Conservation (phyloP, 495 filamentous ascomycete genomes). For the Glonium stellatum region DNA sequence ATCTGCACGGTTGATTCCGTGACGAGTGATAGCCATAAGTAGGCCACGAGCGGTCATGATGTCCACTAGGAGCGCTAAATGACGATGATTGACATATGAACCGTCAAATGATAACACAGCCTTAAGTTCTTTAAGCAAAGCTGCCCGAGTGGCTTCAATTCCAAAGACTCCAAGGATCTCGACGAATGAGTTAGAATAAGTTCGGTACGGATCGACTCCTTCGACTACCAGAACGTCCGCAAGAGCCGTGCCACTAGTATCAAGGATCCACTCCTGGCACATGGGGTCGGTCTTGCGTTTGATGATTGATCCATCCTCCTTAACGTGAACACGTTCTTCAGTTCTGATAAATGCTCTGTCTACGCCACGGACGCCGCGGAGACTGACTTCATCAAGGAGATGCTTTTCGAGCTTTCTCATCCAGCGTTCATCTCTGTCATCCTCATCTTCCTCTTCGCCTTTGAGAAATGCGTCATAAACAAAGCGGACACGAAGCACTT, state of each 20-base stretch:
- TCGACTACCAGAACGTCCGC: slow-evolving; percentile 75
- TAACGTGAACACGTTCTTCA: slow-evolving; percentile 55
- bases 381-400: slow-evolving; percentile 78
- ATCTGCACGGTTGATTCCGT: slow-evolving; percentile 96
- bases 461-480: slow-evolving; percentile 43
- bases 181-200: slow-evolving; percentile 89
- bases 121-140: slow-evolving; percentile 79
- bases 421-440: slow-evolving; percentile 75
- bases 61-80: slow-evolving; percentile 91
- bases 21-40: slow-evolving; percentile 91
- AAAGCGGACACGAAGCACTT: slow-evolving; percentile 88
- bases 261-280: slow-evolving; percentile 90
- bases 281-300: slow-evolving; percentile 59
- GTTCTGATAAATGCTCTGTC: slow-evolving; percentile 88
- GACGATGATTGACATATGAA: slow-evolving; percentile 98
- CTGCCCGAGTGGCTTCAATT: slow-evolving; percentile 85
- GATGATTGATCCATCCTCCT: slow-evolving; percentile 61
- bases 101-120: slow-evolving; percentile 92
- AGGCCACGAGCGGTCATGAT: slow-evolving; percentile 95
- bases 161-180: slow-evolving; percentile 90
- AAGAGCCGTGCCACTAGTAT: slow-evolving; percentile 83
- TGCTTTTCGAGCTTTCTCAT: slow-evolving; percentile 88
- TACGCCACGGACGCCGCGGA: slow-evolving; percentile 83
- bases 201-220: slow-evolving; percentile 83
- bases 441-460: slow-evolving; percentile 66